Base-by-base conservation (phyloP, 2,329 filamentous ascomycete species). In the Pseudogymnoascus verrucosus region DNA sequence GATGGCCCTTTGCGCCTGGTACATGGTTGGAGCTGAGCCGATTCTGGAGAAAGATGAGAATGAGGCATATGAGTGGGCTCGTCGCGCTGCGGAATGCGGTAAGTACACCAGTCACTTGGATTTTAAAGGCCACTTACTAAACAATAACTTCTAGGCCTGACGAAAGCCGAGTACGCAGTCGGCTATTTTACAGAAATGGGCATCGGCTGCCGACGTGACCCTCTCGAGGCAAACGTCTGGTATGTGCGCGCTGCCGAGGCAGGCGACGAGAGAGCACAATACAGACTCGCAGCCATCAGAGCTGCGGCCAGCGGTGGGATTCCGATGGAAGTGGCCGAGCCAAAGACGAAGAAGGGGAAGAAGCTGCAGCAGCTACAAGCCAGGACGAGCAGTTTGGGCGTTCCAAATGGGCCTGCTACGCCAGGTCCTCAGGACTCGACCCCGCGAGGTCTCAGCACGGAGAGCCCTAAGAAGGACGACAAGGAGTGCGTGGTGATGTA, bases 1-100 rank as follows among this genome's bases (percentile, higher is more conserved):
- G 92, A 96, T 99, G 93, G 93, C 93, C 4, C 81, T 99, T 7
- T 99, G 95, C 76, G 95, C 95, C 10, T 99, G 95, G 95, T 99
- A 98, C 75, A 89, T 98, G 82, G 89, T 98, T 42, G 95, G 95
- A 10, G 95, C 95, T 1, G 89, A 93, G 69, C 92, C 93, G 0
- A 86, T 98, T 12, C 78, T 99, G 21, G 93, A 96, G 65, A 96
- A 95, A 76, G 93, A 99, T 71, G 93, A 98, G 75, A 89, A 89
- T 69, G 95, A 99, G 76, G 95, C 95, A 8, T 98, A 96, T 72
- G 93, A 96, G 74, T 99, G 95, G 95, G 93, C 95, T 14, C 87
- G 86, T 71, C 87, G 88, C 71, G 91, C 95, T 63, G 93, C 93
- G 34, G 89, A 95, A 66, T 81, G 88, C 68, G 93, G 93, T 96